Evolutionary conservation across 768 basidiomycete genomes (phyloP).

Genomic region (Chalciporus sphaerocephalus): DNA sequence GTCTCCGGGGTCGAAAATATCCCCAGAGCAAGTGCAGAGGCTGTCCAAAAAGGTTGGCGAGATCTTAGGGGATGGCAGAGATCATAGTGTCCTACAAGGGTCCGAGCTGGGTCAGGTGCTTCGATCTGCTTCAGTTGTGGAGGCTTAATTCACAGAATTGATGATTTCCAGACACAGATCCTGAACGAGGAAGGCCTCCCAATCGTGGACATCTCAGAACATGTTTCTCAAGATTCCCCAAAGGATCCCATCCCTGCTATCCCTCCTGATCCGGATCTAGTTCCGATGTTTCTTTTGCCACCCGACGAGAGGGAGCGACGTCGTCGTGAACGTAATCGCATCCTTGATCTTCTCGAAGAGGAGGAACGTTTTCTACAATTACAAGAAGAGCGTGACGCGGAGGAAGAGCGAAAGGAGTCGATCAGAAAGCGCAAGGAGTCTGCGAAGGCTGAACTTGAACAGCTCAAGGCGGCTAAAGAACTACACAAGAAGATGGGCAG

Average conservation of each 20-base stretch:
- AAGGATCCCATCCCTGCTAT: slow-evolving; percentile 13
- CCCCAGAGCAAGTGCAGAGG: slow-evolving; percentile 46
- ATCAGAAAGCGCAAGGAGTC: slow-evolving; percentile 49
- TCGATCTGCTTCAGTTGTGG: slow-evolving; percentile 33
- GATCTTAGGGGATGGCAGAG: slow-evolving; percentile 43
- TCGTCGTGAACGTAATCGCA: slow-evolving; percentile 55
- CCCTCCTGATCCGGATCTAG: slow-evolving; percentile 41
- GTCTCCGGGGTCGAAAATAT: slow-evolving; percentile 28
- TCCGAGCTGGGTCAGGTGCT: slow-evolving; percentile 65
- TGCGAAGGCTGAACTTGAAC: slow-evolving; percentile 39
- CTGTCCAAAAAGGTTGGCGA: slow-evolving; percentile 60
- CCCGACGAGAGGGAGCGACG: slow-evolving; percentile 45
- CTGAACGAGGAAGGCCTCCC: slow-evolving; percentile 77
- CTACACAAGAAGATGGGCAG: slow-evolving; percentile 79
- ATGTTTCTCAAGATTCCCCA: slow-evolving; percentile 30
- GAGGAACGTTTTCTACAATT: slow-evolving; percentile 53
- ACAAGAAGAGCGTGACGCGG: slow-evolving; percentile 38
- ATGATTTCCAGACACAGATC: slow-evolving; percentile 40
- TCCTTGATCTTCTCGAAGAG: slow-evolving; percentile 66
- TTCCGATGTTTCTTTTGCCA: slow-evolving; percentile 45
- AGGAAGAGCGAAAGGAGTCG: slow-evolving; percentile 43
- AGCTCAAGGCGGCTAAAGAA: slow-evolving; percentile 37
- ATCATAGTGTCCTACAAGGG: slow-evolving; percentile 33
- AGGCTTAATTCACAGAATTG: slow-evolving; percentile 17
- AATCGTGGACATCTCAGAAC: slow-evolving; percentile 73